Evolutionary conservation across 2,329 filamentous ascomycete genomes (phyloP), one percentile per base, ranked within the genome.

Genomic region (Colletotrichum sp.): DNA sequence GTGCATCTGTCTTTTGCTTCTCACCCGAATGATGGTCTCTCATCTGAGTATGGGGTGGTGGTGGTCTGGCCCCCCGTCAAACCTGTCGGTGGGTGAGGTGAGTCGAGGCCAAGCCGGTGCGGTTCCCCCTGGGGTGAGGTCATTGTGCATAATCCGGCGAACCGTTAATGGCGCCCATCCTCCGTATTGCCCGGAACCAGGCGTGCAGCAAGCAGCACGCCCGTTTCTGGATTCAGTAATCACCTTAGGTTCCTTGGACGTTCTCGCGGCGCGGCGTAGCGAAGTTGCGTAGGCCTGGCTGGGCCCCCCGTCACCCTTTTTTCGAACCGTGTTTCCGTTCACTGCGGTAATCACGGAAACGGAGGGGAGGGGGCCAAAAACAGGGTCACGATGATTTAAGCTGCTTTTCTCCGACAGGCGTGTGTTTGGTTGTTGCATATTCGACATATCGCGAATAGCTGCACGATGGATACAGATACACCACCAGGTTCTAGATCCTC

Each of bases 81-180:
- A 52, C 44, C 44, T 52, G 44, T 52, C 66, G 65, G 28, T 71
- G 59, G 72, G 72, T 74, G 72, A 74, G 72, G 72, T 71, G 36
- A 74, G 36, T 72, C 57, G 30, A 48, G 55, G 32, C 16, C n/a
- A 39, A 48, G 39, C 9, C 0, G 39, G 39, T 48, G 36, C 36
- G 36, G 36, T 44, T 16, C 3, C 36, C 36, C 36, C 16, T 22
- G 8, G 19, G 27, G 25, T 65, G 72, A 75, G 48, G 60, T 75
- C 72, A 75, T 72, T 39, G 72, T 75, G 68, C 72, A 72, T 72
- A 61, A 22, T 12, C 34, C 11, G 25, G 32, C 22, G 6, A 32
- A 68, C 68, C 72, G 72, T 75, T 57, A 8, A 22, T 48, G 19
- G 30, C 36, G 71, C 65, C 15, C 30, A 32, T 25, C 11, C 16